Percentiles rank a stretch among this genome's conserved stretches.
Conservation (phyloP, 306 rosid species). For the Rubus idaeus region DNA sequence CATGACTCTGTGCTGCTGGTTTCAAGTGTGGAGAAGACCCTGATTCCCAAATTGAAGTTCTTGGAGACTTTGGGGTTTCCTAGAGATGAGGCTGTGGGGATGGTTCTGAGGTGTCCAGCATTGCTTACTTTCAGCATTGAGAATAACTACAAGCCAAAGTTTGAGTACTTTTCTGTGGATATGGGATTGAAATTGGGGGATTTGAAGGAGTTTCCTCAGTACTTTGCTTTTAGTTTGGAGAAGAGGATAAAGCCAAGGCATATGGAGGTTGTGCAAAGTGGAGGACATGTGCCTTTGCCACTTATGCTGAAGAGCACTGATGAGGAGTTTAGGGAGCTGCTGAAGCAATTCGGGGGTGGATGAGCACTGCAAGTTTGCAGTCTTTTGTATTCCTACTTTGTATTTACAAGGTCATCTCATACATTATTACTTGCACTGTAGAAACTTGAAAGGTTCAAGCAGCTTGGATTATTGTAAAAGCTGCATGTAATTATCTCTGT, state of each 20-base stretch:
- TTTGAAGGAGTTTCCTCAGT: slow-evolving; percentile 79
- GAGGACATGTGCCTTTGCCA: slow-evolving; percentile 54
- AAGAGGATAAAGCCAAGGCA: slow-evolving; percentile 91
- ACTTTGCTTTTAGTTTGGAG: slow-evolving; percentile 81
- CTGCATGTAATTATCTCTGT: not conserved
- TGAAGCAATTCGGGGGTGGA: slow-evolving; percentile 27
- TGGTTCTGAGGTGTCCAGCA: slow-evolving; percentile 79
- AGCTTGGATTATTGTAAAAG: not conserved
- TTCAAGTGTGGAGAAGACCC: slow-evolving; percentile 70
- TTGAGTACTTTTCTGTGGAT: slow-evolving; percentile 53
- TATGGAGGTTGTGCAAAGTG: slow-evolving; percentile 49
- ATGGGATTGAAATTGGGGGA: slow-evolving; percentile 68
- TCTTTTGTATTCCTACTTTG: slow-evolving; percentile 1
- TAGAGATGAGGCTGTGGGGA: slow-evolving; percentile 44
- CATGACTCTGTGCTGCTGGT: slow-evolving; percentile 70
- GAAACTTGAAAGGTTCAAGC: not conserved
- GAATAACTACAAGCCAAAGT: slow-evolving; percentile 75
- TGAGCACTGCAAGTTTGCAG: not conserved
- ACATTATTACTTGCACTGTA: not conserved
- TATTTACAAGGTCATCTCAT: not conserved
- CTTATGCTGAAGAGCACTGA: slow-evolving; percentile 79
- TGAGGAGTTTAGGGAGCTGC: slow-evolving; percentile 60
- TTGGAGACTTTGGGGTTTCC: slow-evolving; percentile 62
- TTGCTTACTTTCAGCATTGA: slow-evolving; percentile 84
- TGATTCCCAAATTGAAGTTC: slow-evolving; percentile 64